Percentiles rank a stretch among this genome's conserved stretches.
Evolutionary conservation across 2,329 filamentous ascomycete genomes (phyloP).

Genomic region (Aschersonia sp.): DNA sequence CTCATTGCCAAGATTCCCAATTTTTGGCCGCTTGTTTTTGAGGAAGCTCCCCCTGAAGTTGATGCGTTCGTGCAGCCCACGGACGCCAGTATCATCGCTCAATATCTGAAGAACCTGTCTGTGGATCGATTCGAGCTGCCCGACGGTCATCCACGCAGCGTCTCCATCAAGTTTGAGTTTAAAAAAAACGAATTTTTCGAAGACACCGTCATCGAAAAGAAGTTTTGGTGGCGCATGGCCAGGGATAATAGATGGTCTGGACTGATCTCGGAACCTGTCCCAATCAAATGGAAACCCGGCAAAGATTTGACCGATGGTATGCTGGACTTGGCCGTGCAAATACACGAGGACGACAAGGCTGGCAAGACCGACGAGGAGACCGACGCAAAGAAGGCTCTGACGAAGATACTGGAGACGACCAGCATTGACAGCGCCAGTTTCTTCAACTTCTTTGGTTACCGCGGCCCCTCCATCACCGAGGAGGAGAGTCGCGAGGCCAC

Average conservation of each 20-base stretch:
- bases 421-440: constrained; percentile 60
- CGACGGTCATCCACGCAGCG: constrained; percentile 63
- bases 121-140: constrained; percentile 74
- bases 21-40: constrained; percentile 93
- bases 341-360: constrained; percentile 45
- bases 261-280: constrained; percentile 77
- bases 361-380: constrained; percentile 26
- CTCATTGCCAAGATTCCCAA: constrained; percentile 60
- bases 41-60: constrained; percentile 72
- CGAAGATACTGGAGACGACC: constrained; percentile 41
- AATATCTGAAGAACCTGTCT: constrained; percentile 50
- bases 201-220: constrained; percentile 71
- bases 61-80: constrained; percentile 77
- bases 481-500: constrained; percentile 54
- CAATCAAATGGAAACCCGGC: constrained; percentile 68
- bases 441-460: constrained; percentile 82
- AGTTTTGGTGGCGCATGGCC: constrained; percentile 70
- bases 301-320: constrained; percentile 76
- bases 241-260: constrained; percentile 52
- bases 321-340: constrained; percentile 55
- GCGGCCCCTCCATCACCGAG: constrained; percentile 51
- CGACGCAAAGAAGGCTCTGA: constrained; percentile 33
- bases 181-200: constrained; percentile 69
- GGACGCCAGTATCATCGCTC: constrained; percentile 61
- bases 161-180: constrained; percentile 69